Evolutionary conservation across 352 stramenopile species (phyloP).

Genomic region (Phytopythium montanum): DNA sequence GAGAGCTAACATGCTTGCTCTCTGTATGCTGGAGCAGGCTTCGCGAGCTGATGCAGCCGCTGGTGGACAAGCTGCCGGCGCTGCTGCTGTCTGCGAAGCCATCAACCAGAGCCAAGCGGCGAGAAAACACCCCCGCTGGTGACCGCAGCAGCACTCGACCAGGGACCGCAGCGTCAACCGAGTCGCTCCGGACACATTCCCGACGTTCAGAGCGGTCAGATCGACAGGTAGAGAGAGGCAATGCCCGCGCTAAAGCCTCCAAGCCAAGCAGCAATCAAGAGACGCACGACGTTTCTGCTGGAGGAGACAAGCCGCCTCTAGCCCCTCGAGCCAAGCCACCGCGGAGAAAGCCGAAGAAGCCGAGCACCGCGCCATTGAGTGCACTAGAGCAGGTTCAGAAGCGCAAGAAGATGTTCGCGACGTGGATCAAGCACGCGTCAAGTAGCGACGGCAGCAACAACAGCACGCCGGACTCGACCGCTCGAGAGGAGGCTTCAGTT

Average conservation of each 20-base stretch:
- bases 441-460: constrained; percentile 7
- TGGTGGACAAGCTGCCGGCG: constrained; percentile 63
- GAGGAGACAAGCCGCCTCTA: background rate
- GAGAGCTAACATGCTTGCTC: background rate
- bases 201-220: background rate
- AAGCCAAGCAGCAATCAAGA: constrained; percentile 35
- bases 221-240: background rate
- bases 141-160: constrained; percentile 17
- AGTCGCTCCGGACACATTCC: background rate
- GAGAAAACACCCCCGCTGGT: background rate
- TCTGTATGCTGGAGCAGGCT: constrained; percentile 27
- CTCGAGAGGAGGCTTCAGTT: background rate
- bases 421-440: constrained; percentile 51
- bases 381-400: constrained; percentile 60
- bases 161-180: constrained; percentile 9
- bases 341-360: constrained; percentile 39
- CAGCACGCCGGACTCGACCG: constrained; percentile 7
- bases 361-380: constrained; percentile 13
- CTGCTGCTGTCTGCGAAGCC: constrained; percentile 57
- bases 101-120: constrained; percentile 5
- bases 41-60: constrained; percentile 74
- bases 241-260: background rate
- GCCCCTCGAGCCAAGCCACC: constrained; percentile 8
- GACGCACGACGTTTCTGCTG: constrained; percentile 20
- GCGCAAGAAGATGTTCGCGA: constrained; percentile 70